phyloP scores from a whole-genome alignment of 495 filamentous ascomycete genomes.

The Talaromyces liani region DNA sequence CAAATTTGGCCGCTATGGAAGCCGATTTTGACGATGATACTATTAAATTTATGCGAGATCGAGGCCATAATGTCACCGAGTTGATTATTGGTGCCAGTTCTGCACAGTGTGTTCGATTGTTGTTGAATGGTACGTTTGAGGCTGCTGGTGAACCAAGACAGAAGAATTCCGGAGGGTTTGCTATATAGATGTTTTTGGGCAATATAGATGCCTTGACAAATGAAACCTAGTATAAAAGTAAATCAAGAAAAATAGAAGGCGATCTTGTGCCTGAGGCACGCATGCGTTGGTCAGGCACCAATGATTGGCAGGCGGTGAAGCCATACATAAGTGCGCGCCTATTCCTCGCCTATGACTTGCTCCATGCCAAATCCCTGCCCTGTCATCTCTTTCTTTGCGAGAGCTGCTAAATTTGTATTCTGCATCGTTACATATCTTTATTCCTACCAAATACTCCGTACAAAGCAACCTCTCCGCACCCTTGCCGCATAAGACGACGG shows the following conservation, averaged over 20 bases:
- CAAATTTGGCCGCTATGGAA: constrained; percentile 63
- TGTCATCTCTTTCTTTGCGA: background rate
- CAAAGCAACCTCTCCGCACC: background rate
- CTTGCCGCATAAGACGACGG: background rate
- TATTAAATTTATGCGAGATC: constrained; percentile 51
- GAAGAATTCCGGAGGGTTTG: constrained; percentile 61
- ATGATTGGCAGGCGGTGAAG: constrained; percentile 7
- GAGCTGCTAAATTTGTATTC: background rate
- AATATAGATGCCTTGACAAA: background rate
- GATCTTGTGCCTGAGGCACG: background rate
- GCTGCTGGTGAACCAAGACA: constrained; percentile 76
- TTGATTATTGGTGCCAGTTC: constrained; percentile 54
- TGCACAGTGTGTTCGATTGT: constrained; percentile 61
- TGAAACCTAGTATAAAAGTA: background rate
- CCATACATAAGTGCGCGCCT: constrained; percentile 2
- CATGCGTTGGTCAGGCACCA: constrained; percentile 2
- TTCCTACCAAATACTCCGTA: background rate
- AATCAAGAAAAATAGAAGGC: background rate
- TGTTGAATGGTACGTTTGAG: constrained; percentile 69
- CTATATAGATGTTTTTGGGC: constrained; percentile 37
- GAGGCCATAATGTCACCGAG: constrained; percentile 73
- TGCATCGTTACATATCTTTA: background rate
- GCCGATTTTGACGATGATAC: constrained; percentile 60
- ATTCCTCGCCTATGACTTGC: constrained; percentile 5
- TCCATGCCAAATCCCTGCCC: background rate